A percentile compares a stretch with the other conserved stretches of the same genome.
Evolutionary conservation across 2,329 filamentous ascomycete species (phyloP).

Genomic region (Gaeumannomyces tritici): DNA sequence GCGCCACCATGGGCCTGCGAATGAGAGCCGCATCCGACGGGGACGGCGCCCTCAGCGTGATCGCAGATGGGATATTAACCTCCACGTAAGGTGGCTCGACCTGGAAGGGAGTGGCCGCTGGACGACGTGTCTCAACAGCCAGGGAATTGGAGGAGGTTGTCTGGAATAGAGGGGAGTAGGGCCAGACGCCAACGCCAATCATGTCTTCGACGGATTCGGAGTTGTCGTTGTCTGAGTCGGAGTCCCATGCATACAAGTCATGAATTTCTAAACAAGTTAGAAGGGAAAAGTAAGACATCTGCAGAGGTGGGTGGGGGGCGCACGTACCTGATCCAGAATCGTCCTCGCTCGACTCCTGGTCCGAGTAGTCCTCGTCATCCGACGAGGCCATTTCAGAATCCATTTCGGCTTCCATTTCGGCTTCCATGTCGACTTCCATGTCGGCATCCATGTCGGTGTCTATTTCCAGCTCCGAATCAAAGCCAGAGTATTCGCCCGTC

Average conservation of each 20-base stretch:
- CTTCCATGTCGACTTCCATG: neutral
- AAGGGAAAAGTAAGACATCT: neutral
- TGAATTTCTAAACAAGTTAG: neutral
- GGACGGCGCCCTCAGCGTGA: slow-evolving; percentile 6
- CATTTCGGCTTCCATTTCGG: neutral
- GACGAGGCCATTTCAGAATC: neutral
- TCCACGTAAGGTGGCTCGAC: neutral
- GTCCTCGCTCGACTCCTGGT: neutral
- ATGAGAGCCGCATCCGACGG: slow-evolving; percentile 10
- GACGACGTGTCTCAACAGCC: neutral
- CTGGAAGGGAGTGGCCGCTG: neutral
- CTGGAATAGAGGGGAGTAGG: neutral
- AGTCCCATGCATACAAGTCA: neutral
- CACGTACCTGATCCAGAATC: neutral
- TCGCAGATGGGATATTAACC: neutral
- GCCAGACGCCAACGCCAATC: neutral
- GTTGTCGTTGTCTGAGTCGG: neutral
- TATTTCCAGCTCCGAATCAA: too few species aligned
- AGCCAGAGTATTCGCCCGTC: too few species aligned
- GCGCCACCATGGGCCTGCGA: neutral
- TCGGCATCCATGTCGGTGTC: neutral
- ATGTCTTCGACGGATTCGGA: neutral
- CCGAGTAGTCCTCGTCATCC: neutral
- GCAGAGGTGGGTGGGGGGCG: neutral
- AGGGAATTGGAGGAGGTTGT: neutral